A percentile compares a stretch with the other conserved stretches of the same genome.
Evolutionary conservation across 176 grass and related monocot genomes (phyloP).

Genomic region (Coix lacrymajobi): DNA sequence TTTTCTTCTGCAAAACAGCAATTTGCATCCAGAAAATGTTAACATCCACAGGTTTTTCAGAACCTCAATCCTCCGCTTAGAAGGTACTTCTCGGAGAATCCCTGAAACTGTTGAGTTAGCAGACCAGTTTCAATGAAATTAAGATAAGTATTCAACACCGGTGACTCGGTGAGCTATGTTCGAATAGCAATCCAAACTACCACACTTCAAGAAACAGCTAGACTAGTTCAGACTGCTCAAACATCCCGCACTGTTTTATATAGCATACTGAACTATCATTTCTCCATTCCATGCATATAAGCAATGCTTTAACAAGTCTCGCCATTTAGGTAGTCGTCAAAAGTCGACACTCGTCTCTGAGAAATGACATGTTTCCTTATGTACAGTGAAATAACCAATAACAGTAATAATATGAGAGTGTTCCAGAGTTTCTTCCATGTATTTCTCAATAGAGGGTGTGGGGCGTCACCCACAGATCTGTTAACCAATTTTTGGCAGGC

Average conservation of each 20-base stretch:
- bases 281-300: constrained; percentile 7
- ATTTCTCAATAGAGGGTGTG: constrained; percentile 1
- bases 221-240: constrained; percentile 3
- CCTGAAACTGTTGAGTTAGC: background rate
- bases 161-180: constrained; percentile 1
- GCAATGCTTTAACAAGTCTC: background rate
- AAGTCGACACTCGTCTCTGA: background rate
- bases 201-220: constrained; percentile 10
- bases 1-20: constrained; percentile 22
- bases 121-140: constrained; percentile 9
- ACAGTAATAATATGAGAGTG: background rate
- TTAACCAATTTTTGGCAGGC: background rate
- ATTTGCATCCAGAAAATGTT: constrained; percentile 39
- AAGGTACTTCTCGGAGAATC: background rate
- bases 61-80: constrained; percentile 14
- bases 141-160: constrained; percentile 3
- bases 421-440: background rate
- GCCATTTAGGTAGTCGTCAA: constrained; percentile 3
- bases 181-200: background rate
- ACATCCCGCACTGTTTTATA: background rate
- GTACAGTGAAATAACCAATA: constrained; percentile 3
- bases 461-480: background rate
- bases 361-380: constrained; percentile 8
- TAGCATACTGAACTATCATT: background rate
- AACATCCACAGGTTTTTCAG: background rate